These are phyloP conservation scores for Cicer yamashitae DNA, from an alignment of 306 rosid species.

Conservation along the genomic window DNA sequence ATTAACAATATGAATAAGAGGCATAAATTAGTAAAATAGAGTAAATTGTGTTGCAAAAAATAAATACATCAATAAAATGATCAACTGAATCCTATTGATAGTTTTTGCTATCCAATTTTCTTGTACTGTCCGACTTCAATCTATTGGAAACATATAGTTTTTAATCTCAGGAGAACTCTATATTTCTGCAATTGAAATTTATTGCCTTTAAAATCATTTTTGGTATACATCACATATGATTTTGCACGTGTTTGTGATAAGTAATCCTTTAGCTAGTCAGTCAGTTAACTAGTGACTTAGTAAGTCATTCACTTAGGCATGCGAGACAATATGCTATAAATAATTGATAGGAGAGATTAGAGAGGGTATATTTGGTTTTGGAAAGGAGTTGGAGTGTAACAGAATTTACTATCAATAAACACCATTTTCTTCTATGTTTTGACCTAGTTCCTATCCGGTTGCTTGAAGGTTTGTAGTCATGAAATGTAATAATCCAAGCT, in stretches of 20 bases:
- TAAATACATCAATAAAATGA: slow-evolving; percentile 2
- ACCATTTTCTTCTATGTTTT: background rate
- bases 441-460: background rate
- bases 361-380: background rate
- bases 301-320: background rate
- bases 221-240: slow-evolving; percentile 1
- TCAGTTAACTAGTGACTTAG: slow-evolving; percentile 5
- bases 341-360: background rate
- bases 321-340: background rate
- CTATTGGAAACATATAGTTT: background rate
- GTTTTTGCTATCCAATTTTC: slow-evolving; percentile 11
- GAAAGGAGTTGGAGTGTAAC: background rate
- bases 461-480: slow-evolving; percentile 19
- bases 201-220: slow-evolving; percentile 34
- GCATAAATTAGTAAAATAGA: slow-evolving; percentile 9
- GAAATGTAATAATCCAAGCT: slow-evolving; percentile 15
- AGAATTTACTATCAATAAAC: background rate
- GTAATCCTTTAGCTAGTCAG: background rate
- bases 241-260: background rate
- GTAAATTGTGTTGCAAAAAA: background rate
- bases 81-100: slow-evolving; percentile 5
- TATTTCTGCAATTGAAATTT: background rate
- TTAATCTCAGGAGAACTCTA: background rate
- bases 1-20: background rate
- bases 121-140: background rate